Conservation (phyloP, 306 rosid genomes). For the Trifolium repens region DNA sequence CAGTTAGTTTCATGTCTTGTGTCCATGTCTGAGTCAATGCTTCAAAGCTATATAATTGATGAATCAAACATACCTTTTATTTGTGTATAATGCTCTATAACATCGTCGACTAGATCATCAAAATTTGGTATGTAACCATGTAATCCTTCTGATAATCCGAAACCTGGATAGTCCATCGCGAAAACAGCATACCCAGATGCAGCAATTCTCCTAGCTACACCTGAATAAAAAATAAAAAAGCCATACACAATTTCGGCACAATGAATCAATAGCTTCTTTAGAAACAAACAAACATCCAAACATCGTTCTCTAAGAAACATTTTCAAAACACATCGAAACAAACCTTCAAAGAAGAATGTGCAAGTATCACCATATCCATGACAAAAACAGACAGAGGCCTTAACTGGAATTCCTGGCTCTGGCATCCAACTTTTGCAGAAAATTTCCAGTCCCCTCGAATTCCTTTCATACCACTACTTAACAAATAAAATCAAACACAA, state of each 20-base stretch:
- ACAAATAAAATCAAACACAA: constrained; percentile 7
- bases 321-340: constrained; percentile 35
- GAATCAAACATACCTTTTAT: constrained; percentile 60
- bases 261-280: background rate
- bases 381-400: constrained; percentile 76
- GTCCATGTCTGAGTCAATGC: background rate
- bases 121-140: constrained; percentile 83
- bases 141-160: constrained; percentile 90
- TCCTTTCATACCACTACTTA: constrained; percentile 78
- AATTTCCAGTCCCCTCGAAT: constrained; percentile 72
- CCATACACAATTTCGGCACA: background rate
- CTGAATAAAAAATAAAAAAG: constrained; percentile 49
- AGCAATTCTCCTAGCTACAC: constrained; percentile 80
- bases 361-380: constrained; percentile 99
- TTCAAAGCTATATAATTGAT: background rate
- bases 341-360: constrained; percentile 96
- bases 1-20: background rate
- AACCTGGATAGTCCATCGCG: constrained; percentile 92
- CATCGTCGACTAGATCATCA: constrained; percentile 70
- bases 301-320: background rate
- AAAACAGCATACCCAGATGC: constrained; percentile 74
- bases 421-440: constrained; percentile 85
- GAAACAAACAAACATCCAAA: background rate
- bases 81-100: constrained; percentile 70
- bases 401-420: constrained; percentile 55